Conservation (phyloP, 352 stramenopile genomes). For the Globisporangium lucens region DNA sequence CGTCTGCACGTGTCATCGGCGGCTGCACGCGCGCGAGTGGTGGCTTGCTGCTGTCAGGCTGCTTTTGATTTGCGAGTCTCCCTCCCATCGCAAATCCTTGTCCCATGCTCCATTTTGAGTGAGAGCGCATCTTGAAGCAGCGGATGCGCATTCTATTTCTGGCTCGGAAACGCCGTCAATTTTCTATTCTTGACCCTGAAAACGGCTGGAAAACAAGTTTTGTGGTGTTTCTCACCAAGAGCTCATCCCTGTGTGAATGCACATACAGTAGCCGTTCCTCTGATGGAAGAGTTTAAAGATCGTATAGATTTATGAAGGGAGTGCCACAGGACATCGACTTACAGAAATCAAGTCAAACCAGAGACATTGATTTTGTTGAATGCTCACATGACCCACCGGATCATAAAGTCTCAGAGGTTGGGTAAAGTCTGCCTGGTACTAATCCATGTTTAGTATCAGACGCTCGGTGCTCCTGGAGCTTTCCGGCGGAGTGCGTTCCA, state of each 20-base stretch:
- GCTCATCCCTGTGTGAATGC: conserved; percentile 4
- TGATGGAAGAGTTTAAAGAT: neutral
- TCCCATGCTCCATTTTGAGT: neutral
- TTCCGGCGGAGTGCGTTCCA: neutral
- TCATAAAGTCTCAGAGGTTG: neutral
- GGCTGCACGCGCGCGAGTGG: neutral
- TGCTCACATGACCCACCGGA: neutral
- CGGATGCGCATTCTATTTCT: neutral
- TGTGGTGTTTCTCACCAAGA: neutral
- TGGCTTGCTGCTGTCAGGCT: neutral
- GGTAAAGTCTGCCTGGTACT: neutral
- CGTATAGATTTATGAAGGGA: neutral
- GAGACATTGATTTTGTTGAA: neutral
- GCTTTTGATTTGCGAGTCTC: neutral
- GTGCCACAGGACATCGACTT: neutral
- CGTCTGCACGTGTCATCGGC: conserved; percentile 12
- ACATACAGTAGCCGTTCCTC: conserved; percentile 4
- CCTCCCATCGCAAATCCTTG: neutral
- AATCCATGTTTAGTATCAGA: conserved; percentile 14
- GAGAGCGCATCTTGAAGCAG: neutral
- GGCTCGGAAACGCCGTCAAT: neutral
- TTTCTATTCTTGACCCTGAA: neutral
- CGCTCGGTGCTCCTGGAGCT: neutral
- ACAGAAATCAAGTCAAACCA: neutral
- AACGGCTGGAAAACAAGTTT: neutral